A percentile compares a stretch with the other conserved stretches of the same genome.
phyloP scores from a whole-genome alignment of 129 eudicot species.

The Heracleum sosnowskyi region DNA sequence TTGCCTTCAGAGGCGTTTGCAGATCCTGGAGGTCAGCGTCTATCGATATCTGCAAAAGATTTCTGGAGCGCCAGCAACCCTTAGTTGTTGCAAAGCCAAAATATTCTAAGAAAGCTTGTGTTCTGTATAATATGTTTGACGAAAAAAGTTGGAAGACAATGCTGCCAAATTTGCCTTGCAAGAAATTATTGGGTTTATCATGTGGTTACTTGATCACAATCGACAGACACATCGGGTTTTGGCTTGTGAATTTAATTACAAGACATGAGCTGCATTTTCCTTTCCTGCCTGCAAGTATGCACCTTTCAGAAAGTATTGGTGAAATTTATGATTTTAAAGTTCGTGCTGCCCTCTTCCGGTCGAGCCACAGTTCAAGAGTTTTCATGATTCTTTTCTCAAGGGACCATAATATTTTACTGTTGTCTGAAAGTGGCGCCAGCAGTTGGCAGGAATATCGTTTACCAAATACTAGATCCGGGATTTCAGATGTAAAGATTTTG shows the following conservation, averaged over 20 bases:
- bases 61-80: neutral
- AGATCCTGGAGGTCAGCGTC: neutral
- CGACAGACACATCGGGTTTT: neutral
- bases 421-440: neutral
- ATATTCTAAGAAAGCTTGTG: neutral
- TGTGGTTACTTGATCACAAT: neutral
- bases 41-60: neutral
- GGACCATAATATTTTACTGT: neutral
- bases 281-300: neutral
- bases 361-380: neutral
- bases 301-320: neutral
- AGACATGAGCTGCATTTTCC: neutral
- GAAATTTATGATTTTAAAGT: neutral
- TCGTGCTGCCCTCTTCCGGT: neutral
- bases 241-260: neutral
- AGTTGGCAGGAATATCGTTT: neutral
- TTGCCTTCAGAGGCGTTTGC: neutral
- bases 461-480: neutral
- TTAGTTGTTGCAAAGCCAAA: neutral
- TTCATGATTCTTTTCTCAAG: neutral
- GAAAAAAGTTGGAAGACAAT: neutral
- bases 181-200: neutral
- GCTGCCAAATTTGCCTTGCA: neutral
- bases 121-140: neutral
- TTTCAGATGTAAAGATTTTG: neutral